A percentile compares a stretch with the other conserved stretches of the same genome.
Evolutionary conservation across 202 grass and related monocot genomes (phyloP).

Genomic region (Alloteropsis angusta): DNA sequence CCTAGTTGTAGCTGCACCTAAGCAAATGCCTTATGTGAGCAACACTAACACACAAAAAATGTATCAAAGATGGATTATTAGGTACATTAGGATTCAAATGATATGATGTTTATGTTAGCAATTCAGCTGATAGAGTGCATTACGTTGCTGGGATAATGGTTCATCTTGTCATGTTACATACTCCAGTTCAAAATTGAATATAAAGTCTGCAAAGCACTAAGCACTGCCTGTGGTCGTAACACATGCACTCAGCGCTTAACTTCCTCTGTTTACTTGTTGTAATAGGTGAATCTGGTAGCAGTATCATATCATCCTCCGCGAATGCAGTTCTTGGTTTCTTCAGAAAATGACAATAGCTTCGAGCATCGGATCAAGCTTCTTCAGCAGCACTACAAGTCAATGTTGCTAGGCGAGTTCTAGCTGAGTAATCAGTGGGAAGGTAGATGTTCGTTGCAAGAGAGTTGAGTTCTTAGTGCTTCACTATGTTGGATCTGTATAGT

Average conservation of each 20-base stretch:
- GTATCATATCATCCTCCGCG: background rate
- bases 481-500: constrained; percentile 4
- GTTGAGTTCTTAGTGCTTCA: background rate
- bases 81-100: background rate
- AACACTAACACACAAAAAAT: background rate
- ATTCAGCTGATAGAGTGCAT: background rate
- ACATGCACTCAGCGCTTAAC: background rate
- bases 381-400: background rate
- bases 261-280: background rate
- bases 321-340: constrained; percentile 18
- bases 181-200: background rate
- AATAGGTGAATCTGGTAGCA: constrained; percentile 1
- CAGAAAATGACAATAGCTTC: background rate
- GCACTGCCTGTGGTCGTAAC: background rate
- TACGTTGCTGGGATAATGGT: background rate
- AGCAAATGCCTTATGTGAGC: background rate
- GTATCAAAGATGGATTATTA: background rate
- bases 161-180: background rate
- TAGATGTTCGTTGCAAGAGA: background rate
- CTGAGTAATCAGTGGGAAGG: background rate
- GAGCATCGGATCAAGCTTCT: background rate
- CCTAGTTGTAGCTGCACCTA: background rate
- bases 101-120: background rate
- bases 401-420: background rate
- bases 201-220: background rate